Conservation (phyloP, 768 basidiomycete genomes). For the Russula griseocarnosa region DNA sequence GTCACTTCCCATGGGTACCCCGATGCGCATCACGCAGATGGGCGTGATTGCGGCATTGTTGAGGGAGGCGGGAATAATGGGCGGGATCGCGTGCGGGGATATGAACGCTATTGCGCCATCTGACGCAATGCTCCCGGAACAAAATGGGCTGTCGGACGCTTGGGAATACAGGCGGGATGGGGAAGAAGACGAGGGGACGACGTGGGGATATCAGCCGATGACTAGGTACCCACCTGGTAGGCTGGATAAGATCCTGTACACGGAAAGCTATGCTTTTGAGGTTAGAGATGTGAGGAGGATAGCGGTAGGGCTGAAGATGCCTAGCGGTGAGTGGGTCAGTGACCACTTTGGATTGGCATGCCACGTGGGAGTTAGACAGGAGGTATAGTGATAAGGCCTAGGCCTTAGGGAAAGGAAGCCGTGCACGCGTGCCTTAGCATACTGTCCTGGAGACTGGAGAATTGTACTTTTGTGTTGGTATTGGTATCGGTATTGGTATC, state of each 20-base stretch:
- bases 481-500: no score
- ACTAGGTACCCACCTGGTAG: conserved; percentile 47
- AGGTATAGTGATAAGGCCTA: neutral
- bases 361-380: conserved; percentile 34
- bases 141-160: conserved; percentile 54
- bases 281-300: conserved; percentile 53
- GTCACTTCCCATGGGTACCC: conserved; percentile 47
- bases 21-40: conserved; percentile 47
- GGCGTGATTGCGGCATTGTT: conserved; percentile 49
- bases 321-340: conserved; percentile 49
- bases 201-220: conserved; percentile 67
- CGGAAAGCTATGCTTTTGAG: conserved; percentile 45
- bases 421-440: no score
- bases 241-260: conserved; percentile 64
- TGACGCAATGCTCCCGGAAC: conserved; percentile 43
- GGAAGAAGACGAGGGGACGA: conserved; percentile 47
- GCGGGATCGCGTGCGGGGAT: conserved; percentile 65
- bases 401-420: neutral
- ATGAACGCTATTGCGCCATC: conserved; percentile 60
- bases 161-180: conserved; percentile 47
- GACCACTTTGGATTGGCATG: conserved; percentile 64
- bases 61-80: conserved; percentile 44
- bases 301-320: conserved; percentile 51
- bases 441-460: no score
- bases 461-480: no score